Percentiles rank a stretch among this genome's conserved stretches.
These are phyloP conservation scores for Lipomyces spencermartinsiae DNA, from an alignment of 805 yeast species.

Conservation along the genomic window DNA sequence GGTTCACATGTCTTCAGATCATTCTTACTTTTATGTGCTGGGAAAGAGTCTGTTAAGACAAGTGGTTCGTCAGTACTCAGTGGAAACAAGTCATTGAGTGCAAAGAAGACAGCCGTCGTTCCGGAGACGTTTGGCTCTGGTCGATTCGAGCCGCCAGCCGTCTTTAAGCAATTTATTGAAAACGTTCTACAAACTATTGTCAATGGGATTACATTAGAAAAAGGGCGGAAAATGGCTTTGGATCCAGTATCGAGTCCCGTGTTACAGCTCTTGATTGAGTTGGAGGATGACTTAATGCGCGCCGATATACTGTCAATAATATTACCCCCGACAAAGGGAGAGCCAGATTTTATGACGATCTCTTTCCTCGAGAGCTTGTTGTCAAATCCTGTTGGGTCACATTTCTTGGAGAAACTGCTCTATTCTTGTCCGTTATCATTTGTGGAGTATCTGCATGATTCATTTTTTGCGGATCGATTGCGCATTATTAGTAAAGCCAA, in stretches of 20 bases:
- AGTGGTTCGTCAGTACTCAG: slow-evolving; percentile 21
- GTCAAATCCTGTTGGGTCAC: slow-evolving; percentile 91
- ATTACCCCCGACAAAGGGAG: slow-evolving; percentile 26
- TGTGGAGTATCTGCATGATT: slow-evolving; percentile 69
- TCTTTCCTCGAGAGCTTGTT: slow-evolving; percentile 81
- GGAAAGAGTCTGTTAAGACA: slow-evolving; percentile 63
- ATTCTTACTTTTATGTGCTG: slow-evolving; percentile 72
- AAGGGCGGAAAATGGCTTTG: slow-evolving; percentile 74
- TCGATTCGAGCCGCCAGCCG: slow-evolving; percentile 21
- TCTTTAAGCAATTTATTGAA: slow-evolving; percentile 55
- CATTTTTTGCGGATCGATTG: slow-evolving; percentile 77
- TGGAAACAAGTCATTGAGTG: slow-evolving; percentile 20
- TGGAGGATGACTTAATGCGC: slow-evolving; percentile 76
- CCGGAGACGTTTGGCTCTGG: neutral
- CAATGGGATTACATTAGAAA: slow-evolving; percentile 49
- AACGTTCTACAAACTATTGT: slow-evolving; percentile 55
- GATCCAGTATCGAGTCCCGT: slow-evolving; percentile 89
- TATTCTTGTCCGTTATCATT: slow-evolving; percentile 69
- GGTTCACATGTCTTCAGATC: slow-evolving; percentile 88
- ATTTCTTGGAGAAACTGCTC: slow-evolving; percentile 78
- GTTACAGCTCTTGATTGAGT: slow-evolving; percentile 73
- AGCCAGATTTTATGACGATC: slow-evolving; percentile 39
- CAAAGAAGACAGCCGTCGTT: slow-evolving; percentile 1
- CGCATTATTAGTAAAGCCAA: slow-evolving; percentile 78
- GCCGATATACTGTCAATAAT: slow-evolving; percentile 20